A percentile compares a stretch with the other conserved stretches of the same genome.
These are phyloP conservation scores for Artemisia annua DNA, from an alignment of 129 eudicot species.

Conservation along the genomic window DNA sequence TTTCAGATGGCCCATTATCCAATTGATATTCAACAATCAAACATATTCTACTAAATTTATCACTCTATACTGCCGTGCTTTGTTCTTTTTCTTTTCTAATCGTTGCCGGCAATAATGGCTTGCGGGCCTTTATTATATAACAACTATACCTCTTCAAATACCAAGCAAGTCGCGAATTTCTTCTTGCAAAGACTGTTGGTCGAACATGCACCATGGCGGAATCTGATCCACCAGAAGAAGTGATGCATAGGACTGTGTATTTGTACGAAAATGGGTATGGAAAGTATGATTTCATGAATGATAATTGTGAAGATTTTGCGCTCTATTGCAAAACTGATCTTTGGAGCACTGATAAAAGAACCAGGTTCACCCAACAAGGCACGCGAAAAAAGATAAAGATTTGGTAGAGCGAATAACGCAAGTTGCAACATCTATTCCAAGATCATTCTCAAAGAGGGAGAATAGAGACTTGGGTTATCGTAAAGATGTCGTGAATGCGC, in stretches of 20 bases:
- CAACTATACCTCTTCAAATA: background rate
- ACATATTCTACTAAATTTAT: too few relatives aligned
- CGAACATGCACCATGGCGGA: background rate
- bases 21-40: too few relatives aligned
- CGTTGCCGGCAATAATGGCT: too few relatives aligned
- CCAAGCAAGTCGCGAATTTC: background rate
- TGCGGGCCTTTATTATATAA: too few relatives aligned
- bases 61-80: too few relatives aligned
- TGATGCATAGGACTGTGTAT: background rate
- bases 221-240: background rate
- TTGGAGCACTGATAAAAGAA: background rate
- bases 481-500: slow-evolving; percentile 12
- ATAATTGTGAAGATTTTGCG: slow-evolving; percentile 16
- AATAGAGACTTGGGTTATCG: slow-evolving; percentile 13
- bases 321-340: slow-evolving; percentile 10
- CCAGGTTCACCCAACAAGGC: background rate
- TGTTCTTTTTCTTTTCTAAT: too few relatives aligned
- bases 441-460: background rate
- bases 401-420: background rate
- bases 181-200: background rate
- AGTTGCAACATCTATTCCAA: slow-evolving; percentile 4
- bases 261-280: slow-evolving; percentile 1
- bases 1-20: too few relatives aligned
- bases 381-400: background rate
- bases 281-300: background rate